Evolutionary conservation across 441 rosid genomes (phyloP).

Genomic region (Pelargonium fulgidum): DNA sequence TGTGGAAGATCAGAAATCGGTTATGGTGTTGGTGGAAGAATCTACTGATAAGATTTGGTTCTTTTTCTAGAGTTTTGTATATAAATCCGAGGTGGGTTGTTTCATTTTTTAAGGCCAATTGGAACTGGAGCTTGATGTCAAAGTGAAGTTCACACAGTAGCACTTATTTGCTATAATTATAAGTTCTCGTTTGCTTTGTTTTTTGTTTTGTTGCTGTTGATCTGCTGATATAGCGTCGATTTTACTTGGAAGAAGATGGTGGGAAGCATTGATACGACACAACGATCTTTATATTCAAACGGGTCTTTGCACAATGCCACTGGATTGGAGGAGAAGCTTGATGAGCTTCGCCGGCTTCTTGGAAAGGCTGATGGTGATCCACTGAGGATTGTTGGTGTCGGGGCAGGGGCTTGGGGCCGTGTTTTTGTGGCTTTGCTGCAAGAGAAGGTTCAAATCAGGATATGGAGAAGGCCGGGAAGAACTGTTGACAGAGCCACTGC

Average conservation of each 20-base stretch:
- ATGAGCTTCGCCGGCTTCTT: slow-evolving; percentile 53
- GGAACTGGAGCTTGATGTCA: neutral
- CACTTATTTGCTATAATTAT: neutral
- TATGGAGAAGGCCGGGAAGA: slow-evolving; percentile 93
- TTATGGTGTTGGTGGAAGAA: no score
- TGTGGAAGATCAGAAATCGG: no score
- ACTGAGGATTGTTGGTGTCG: slow-evolving; percentile 77
- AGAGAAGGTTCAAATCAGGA: slow-evolving; percentile 82
- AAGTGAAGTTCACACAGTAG: neutral
- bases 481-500: slow-evolving; percentile 65
- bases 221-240: slow-evolving; percentile 15
- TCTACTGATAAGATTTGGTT: no score
- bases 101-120: slow-evolving; percentile 1
- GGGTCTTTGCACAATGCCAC: slow-evolving; percentile 31
- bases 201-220: slow-evolving; percentile 16
- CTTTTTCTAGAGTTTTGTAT: slow-evolving; percentile 4
- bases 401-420: slow-evolving; percentile 99
- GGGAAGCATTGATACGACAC: slow-evolving; percentile 47
- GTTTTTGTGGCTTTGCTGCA: slow-evolving; percentile 85
- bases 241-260: slow-evolving; percentile 43
- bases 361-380: slow-evolving; percentile 85
- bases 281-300: slow-evolving; percentile 19
- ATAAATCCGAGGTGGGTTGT: slow-evolving; percentile 24
- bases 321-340: slow-evolving; percentile 32
- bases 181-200: slow-evolving; percentile 6